Percentiles rank a stretch among this genome's conserved stretches.
These are phyloP conservation scores for Paramecium bursaria DNA, from an alignment of 73 alveolate species.

Conservation along the genomic window DNA sequence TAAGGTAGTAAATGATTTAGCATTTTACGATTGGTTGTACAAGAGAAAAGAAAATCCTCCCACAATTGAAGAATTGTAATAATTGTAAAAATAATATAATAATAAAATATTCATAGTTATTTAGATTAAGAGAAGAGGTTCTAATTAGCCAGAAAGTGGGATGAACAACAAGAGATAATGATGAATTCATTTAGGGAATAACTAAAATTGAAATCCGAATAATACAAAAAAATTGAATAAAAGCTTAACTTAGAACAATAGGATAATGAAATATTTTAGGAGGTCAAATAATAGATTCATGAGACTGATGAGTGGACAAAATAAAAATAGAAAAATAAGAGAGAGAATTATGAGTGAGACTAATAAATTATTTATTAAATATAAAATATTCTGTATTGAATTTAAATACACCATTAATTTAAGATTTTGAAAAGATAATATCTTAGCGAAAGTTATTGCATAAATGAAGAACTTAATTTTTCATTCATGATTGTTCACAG, in stretches of 20 bases:
- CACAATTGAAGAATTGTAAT: constrained; percentile 36
- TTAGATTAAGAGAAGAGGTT: not conserved
- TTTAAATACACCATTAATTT: too few species aligned
- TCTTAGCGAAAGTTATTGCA: too few species aligned
- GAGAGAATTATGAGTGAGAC: too few species aligned
- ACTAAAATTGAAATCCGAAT: not conserved
- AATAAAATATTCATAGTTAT: not conserved
- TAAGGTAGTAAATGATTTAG: constrained; percentile 64
- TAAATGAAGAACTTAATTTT: too few species aligned
- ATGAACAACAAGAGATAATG: not conserved
- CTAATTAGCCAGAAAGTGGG: constrained; percentile 11
- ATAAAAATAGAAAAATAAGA: too few species aligned
- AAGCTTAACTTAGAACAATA: not conserved
- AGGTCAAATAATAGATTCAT: not conserved
- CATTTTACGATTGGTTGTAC: constrained; percentile 48
- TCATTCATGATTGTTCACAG: too few species aligned
- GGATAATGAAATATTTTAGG: not conserved
- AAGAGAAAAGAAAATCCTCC: constrained; percentile 58
- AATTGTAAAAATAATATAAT: not conserved
- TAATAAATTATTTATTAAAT: too few species aligned
- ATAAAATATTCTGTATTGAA: too few species aligned
- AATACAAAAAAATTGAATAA: constrained; percentile 13
- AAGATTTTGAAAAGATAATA: too few species aligned
- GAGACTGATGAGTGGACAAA: too few species aligned
- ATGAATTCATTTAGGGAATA: not conserved